Evolutionary conservation across 2,329 filamentous ascomycete species (phyloP), one percentile per base, ranked within the genome.

Genomic region (Pyrenophora teres): DNA sequence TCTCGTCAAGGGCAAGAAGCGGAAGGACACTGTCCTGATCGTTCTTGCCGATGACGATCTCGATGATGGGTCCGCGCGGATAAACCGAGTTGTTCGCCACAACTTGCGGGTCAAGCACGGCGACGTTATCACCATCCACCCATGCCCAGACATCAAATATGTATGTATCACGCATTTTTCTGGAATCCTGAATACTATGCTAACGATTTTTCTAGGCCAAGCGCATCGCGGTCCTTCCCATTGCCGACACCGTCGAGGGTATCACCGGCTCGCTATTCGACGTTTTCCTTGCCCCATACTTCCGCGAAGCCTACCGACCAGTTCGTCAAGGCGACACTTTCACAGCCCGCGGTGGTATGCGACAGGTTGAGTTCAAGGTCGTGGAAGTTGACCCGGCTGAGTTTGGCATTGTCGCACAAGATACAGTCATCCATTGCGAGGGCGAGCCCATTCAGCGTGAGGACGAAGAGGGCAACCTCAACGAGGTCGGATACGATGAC

Each of bases 101-200:
- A 99, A 99, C 78, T 85, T 99, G 59, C 89, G 94, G 51, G 93
- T 99, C 70, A 97, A 97, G 87, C 93, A 97, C 73, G 94, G 94
- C 73, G 94, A 99, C 74, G 90, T 97, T 73, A 88, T 99, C 78
- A 97, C 92, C 56, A 92, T 99, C 60, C 92, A 97, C 79, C 87
- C 95, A 48, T 99, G 94, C 81, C 93, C 94, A 15, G 94, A 99
- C 77, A 99, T 99, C 83, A 99, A 99, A 96, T 99, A 99, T 77
- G 92, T 96, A 78, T 76, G 91, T 85, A 12, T 13, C 27, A 30
- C 10, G 10, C 27, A 30, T 18, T 52, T 50, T 50, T 25, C 25
- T 42, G 19, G 21, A 16, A 0, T n/a, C 15, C 1, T 30, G 25
- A 36, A 9, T 40, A 33, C 33, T 30, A 32, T 32, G 55, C 67